Conservation (phyloP, 495 filamentous ascomycete species). For the Astrothelium macrocarpum region DNA sequence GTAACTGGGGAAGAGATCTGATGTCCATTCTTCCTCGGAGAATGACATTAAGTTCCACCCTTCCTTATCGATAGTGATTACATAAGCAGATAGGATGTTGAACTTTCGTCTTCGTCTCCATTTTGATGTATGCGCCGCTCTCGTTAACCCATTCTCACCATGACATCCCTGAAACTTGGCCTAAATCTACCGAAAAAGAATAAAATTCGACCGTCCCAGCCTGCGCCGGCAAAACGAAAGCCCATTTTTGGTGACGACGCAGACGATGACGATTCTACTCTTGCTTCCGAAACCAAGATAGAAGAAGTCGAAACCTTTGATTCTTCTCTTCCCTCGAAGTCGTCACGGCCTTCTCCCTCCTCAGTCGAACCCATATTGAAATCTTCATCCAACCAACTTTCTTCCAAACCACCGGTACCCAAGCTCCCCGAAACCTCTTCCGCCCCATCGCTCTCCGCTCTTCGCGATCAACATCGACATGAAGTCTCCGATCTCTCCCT, state of each 20-base stretch:
- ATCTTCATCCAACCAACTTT: neutral
- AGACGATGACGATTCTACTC: constrained; percentile 33
- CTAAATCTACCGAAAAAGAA: constrained; percentile 47
- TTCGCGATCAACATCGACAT: constrained; percentile 45
- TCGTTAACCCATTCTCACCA: constrained; percentile 17
- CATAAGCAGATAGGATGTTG: neutral
- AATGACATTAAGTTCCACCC: too few species aligned
- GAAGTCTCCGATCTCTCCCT: constrained; percentile 46
- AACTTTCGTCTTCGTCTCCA: neutral
- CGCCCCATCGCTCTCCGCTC: constrained; percentile 43
- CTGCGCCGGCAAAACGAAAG: constrained; percentile 39
- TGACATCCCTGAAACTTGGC: constrained; percentile 44
- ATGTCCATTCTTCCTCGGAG: too few species aligned
- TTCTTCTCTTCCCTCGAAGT: constrained; percentile 21
- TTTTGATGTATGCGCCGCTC: too few species aligned
- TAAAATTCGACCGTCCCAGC: neutral
- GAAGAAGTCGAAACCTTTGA: constrained; percentile 30
- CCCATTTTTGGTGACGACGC: constrained; percentile 44
- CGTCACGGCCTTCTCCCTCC: neutral
- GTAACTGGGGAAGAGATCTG: too few species aligned
- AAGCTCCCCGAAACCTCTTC: constrained; percentile 16
- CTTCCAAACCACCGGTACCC: constrained; percentile 18
- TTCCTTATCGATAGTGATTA: neutral
- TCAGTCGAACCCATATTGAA: constrained; percentile 8
- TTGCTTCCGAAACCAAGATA: constrained; percentile 8